phyloP scores from a whole-genome alignment of 2,329 filamentous ascomycete genomes.

The Sporothrix mexicana region DNA sequence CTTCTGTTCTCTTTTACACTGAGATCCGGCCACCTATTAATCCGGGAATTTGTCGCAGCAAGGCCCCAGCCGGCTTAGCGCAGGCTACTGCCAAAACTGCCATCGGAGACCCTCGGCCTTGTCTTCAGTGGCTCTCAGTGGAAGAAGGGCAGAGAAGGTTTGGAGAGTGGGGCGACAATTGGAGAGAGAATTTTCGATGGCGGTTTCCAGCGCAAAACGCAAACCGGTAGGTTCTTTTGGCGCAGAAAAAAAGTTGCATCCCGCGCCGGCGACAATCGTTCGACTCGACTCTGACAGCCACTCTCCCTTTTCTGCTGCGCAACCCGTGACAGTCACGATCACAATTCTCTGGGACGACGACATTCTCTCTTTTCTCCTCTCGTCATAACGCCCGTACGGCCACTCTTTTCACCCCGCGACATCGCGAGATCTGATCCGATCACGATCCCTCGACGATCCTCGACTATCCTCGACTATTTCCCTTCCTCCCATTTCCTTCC shows the following conservation, averaged over 20 bases:
- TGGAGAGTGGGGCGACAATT: slow-evolving; percentile 23
- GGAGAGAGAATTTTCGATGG: slow-evolving; percentile 29
- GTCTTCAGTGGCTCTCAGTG: not conserved
- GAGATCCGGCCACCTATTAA: not conserved
- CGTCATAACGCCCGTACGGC: not conserved
- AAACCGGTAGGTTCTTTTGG: not conserved
- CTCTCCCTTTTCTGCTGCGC: not conserved
- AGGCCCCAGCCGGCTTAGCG: slow-evolving; percentile 15
- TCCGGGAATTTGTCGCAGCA: slow-evolving; percentile 15
- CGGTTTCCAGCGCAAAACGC: slow-evolving; percentile 1
- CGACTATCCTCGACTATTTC: not conserved
- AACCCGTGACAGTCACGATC: not conserved
- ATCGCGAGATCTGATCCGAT: no score
- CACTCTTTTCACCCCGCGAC: not conserved
- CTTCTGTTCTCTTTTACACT: not conserved
- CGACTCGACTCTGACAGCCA: not conserved
- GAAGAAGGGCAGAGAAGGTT: slow-evolving; percentile 10
- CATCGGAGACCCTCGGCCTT: slow-evolving; percentile 26
- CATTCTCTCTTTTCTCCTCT: not conserved
- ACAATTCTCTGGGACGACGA: not conserved
- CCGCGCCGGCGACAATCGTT: slow-evolving; percentile 14
- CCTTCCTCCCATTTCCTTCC: not conserved
- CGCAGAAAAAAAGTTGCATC: slow-evolving; percentile 23
- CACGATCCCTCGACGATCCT: not conserved
- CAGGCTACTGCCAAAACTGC: slow-evolving; percentile 1